A percentile compares a stretch with the other conserved stretches of the same genome.
Evolutionary conservation across 2,329 filamentous ascomycete species (phyloP).

Genomic region (Simplicillium aogashimaense): DNA sequence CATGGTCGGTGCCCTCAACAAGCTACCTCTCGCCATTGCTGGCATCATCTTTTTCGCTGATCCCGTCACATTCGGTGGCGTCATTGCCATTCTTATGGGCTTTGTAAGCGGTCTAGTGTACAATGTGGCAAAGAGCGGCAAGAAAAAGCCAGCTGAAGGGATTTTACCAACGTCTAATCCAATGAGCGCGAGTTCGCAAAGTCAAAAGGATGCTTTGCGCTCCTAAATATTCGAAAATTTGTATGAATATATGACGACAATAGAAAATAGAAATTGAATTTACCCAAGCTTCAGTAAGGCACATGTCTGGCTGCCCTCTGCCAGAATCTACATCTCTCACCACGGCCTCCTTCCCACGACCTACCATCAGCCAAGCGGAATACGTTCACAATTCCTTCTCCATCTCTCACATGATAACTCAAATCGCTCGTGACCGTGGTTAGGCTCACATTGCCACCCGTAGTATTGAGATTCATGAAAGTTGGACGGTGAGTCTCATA

Average conservation of each 20-base stretch:
- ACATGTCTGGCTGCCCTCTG: too few relatives aligned
- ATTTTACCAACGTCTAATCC: slow-evolving; percentile 4
- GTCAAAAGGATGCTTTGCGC: slow-evolving; percentile 6
- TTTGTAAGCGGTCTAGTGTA: slow-evolving; percentile 85
- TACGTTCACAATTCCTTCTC: slow-evolving; percentile 19
- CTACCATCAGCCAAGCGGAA: slow-evolving; percentile 31
- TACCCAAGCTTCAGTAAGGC: too few relatives aligned
- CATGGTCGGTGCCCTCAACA: slow-evolving; percentile 92
- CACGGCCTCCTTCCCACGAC: slow-evolving; percentile 36
- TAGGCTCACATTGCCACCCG: slow-evolving; percentile 20
- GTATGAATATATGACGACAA: too few relatives aligned
- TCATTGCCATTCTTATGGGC: slow-evolving; percentile 75
- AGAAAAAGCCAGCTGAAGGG: slow-evolving; percentile 6
- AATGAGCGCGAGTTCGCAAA: slow-evolving; percentile 7
- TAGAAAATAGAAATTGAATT: too few relatives aligned
- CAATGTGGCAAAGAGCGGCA: slow-evolving; percentile 24
- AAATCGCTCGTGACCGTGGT: slow-evolving; percentile 15
- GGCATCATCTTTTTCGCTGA: slow-evolving; percentile 86
- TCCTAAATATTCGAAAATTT: slow-evolving; percentile 1
- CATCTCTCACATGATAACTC: slow-evolving; percentile 12
- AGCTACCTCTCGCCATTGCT: slow-evolving; percentile 78
- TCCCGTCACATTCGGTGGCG: slow-evolving; percentile 76
- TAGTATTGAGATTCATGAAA: slow-evolving; percentile 36
- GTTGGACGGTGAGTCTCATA: slow-evolving; percentile 19
- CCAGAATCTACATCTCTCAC: slow-evolving; percentile 36